A percentile compares a stretch with the other conserved stretches of the same genome.
These are phyloP conservation scores for Perkinsus chesapeaki DNA, from an alignment of 169 alveolate genomes.

Conservation along the genomic window DNA sequence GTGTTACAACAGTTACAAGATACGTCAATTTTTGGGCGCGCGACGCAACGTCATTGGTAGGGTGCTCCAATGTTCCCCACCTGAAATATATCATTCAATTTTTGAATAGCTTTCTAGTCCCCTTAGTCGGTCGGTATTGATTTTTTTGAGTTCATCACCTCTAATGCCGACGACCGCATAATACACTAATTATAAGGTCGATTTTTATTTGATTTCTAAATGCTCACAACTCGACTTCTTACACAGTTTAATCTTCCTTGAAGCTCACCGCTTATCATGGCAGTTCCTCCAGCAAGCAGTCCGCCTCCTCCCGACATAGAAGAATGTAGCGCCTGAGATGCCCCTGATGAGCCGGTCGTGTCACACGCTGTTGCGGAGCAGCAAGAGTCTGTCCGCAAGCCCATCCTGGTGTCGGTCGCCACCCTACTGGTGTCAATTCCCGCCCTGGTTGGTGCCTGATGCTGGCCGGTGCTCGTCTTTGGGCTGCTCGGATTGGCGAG, in stretches of 20 bases:
- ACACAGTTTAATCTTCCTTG: not conserved
- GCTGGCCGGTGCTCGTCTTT: not conserved
- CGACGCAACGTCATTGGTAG: no score
- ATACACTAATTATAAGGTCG: no score
- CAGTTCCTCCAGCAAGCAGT: not conserved
- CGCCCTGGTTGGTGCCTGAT: not conserved
- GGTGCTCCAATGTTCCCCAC: no score
- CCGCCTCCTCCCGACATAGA: not conserved
- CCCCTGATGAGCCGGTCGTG: not conserved
- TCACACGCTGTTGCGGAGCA: not conserved
- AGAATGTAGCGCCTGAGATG: not conserved
- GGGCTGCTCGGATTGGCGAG: not conserved
- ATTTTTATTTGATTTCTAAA: no score
- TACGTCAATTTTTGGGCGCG: no score
- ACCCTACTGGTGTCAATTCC: not conserved
- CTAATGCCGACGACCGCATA: no score
- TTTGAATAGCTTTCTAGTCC: no score
- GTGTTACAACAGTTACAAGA: not conserved
- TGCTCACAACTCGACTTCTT: not conserved
- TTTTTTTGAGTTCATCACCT: no score
- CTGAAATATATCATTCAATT: no score
- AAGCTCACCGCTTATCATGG: not conserved
- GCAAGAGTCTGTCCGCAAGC: not conserved
- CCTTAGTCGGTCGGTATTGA: no score
- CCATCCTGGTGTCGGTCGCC: not conserved